phyloP scores from a whole-genome alignment of 805 yeast genomes.

The Barnettozyma botsteinii region DNA sequence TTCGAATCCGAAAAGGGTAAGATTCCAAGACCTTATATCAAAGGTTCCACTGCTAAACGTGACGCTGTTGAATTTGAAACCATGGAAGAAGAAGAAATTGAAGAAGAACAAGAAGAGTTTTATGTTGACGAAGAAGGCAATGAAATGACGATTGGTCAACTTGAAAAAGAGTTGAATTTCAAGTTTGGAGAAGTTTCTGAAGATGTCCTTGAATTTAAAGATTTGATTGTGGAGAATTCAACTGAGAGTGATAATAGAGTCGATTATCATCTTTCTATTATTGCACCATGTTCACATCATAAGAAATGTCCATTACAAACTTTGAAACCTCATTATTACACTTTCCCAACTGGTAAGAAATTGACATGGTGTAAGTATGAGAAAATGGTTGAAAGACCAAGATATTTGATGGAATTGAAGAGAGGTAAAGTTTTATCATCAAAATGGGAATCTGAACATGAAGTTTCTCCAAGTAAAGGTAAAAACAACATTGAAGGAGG shows the following conservation, averaged over 20 bases:
- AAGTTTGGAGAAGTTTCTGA: constrained; percentile 38
- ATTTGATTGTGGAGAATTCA: constrained; percentile 25
- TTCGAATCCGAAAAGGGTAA: constrained; percentile 49
- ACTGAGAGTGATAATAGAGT: constrained; percentile 17
- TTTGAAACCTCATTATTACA: constrained; percentile 63
- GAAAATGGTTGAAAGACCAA: constrained; percentile 70
- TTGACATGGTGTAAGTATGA: constrained; percentile 72
- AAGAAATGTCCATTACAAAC: constrained; percentile 80
- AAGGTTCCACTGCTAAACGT: constrained; percentile 37
- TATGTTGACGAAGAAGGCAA: constrained; percentile 21
- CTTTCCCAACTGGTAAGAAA: constrained; percentile 48
- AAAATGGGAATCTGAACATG: constrained; percentile 52
- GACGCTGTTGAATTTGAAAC: constrained; percentile 9
- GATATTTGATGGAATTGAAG: constrained; percentile 75
- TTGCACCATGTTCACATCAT: constrained; percentile 93
- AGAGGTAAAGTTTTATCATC: constrained; percentile 72
- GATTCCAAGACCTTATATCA: constrained; percentile 63
- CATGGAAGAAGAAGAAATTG: constrained; percentile 15
- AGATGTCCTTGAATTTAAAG: constrained; percentile 38
- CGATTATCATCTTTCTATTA: constrained; percentile 49
- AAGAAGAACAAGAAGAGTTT: constrained; percentile 16
- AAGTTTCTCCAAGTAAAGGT: constrained; percentile 36
- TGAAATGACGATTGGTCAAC: constrained; percentile 2
- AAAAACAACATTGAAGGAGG: constrained; percentile 36
- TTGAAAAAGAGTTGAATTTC: constrained; percentile 28